Conservation (phyloP, 2,329 filamentous ascomycete genomes). For the Peltaster fructicola region DNA sequence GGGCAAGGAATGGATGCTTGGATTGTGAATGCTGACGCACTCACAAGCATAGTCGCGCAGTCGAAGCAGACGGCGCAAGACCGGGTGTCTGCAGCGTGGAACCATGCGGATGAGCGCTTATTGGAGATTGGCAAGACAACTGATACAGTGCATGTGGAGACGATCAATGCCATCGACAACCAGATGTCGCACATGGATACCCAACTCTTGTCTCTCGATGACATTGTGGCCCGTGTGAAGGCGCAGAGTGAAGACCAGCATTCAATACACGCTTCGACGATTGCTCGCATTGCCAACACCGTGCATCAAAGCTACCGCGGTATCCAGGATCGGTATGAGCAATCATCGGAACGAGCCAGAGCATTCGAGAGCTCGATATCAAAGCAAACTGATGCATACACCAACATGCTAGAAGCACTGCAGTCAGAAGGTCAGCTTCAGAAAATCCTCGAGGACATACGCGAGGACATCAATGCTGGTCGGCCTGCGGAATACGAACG, state of each 20-base stretch:
- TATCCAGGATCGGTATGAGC: slow-evolving; percentile 52
- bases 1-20: slow-evolving; percentile 56
- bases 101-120: slow-evolving; percentile 60
- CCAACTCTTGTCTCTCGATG: slow-evolving; percentile 82
- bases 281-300: slow-evolving; percentile 47
- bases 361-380: slow-evolving; percentile 52
- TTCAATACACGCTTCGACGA: slow-evolving; percentile 45
- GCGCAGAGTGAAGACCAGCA: slow-evolving; percentile 67
- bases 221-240: slow-evolving; percentile 70
- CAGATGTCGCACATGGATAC: slow-evolving; percentile 73
- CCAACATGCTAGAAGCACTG: slow-evolving; percentile 37
- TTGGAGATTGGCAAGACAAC: slow-evolving; percentile 69
- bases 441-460: too few relatives aligned
- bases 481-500: slow-evolving; percentile 62
- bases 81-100: slow-evolving; percentile 76
- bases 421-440: too few relatives aligned
- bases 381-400: slow-evolving; percentile 35
- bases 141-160: slow-evolving; percentile 76
- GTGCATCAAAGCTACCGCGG: slow-evolving; percentile 57
- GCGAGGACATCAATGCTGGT: slow-evolving; percentile 47
- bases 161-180: slow-evolving; percentile 71
- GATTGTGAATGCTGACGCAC: slow-evolving; percentile 48
- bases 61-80: slow-evolving; percentile 64
- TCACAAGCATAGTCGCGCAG: slow-evolving; percentile 52
- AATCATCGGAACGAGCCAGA: slow-evolving; percentile 49